Evolutionary conservation across 176 grass and related monocot species (phyloP).

Genomic region (Oryza longistaminata): DNA sequence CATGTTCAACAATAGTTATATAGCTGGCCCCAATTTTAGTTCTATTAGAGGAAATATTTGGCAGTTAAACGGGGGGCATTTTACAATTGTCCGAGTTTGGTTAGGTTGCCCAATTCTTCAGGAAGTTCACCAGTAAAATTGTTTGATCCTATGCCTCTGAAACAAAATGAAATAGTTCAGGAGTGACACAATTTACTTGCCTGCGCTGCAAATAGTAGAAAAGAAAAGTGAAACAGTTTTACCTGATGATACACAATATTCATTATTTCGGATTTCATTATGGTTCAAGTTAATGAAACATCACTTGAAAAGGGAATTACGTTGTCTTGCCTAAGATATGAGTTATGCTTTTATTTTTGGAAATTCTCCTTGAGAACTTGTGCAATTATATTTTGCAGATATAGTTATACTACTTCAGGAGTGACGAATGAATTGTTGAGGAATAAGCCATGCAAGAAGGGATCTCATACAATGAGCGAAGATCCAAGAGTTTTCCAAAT

Average conservation of each 20-base stretch:
- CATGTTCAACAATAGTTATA: neutral
- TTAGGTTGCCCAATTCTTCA: conserved; percentile 48
- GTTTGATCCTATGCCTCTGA: conserved; percentile 41
- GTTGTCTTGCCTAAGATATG: too few species aligned
- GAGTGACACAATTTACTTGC: neutral
- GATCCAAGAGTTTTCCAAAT: too few species aligned
- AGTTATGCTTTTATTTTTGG: too few species aligned
- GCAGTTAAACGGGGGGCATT: neutral
- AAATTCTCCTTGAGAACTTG: too few species aligned
- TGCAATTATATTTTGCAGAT: too few species aligned
- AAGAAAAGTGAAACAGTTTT: neutral
- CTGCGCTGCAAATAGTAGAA: neutral
- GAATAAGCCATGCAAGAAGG: neutral
- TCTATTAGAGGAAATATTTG: neutral
- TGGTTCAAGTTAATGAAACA: too few species aligned
- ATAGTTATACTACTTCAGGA: too few species aligned
- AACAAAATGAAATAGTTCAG: neutral
- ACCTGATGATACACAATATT: too few species aligned
- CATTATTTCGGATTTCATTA: too few species aligned
- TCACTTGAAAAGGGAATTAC: too few species aligned
- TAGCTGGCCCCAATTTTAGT: neutral
- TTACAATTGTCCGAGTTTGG: conserved; percentile 45
- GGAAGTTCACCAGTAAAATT: conserved; percentile 56
- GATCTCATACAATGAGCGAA: neutral
- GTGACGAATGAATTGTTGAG: too few species aligned